Percentiles rank a stretch among this genome's conserved stretches.
These are phyloP conservation scores for Neopestalotiopsis sp. DNA, from an alignment of 2,329 filamentous ascomycete species.

Conservation along the genomic window DNA sequence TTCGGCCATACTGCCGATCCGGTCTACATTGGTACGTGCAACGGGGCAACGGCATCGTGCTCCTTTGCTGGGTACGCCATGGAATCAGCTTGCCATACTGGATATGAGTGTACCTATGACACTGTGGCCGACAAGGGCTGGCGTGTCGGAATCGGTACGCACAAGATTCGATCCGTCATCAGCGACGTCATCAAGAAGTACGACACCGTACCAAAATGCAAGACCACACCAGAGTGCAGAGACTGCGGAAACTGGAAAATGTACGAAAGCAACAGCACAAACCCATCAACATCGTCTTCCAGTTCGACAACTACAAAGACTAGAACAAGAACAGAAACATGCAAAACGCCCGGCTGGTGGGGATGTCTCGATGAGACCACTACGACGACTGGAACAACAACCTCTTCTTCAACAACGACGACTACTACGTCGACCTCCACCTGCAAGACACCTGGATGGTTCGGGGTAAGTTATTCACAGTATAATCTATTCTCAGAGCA, in stretches of 20 bases:
- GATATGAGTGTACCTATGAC: conserved; percentile 87
- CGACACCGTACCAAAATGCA: conserved; percentile 78
- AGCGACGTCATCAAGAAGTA: conserved; percentile 86
- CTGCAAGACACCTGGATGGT: conserved; percentile 66
- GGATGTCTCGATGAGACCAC: conserved; percentile 75
- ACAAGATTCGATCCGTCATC: conserved; percentile 89
- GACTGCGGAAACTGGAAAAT: conserved; percentile 96
- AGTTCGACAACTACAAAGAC: conserved; percentile 62
- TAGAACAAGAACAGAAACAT: conserved; percentile 79
- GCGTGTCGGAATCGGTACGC: conserved; percentile 88
- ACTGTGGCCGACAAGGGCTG: conserved; percentile 91
- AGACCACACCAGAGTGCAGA: conserved; percentile 77
- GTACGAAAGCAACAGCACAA: conserved; percentile 89
- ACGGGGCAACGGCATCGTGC: conserved; percentile 86
- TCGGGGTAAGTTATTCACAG: background rate
- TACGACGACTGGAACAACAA: conserved; percentile 46
- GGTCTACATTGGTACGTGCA: conserved; percentile 92
- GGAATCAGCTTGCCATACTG: conserved; percentile 91
- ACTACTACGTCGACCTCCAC: conserved; percentile 57
- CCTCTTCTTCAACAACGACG: conserved; percentile 53
- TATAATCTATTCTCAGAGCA: background rate
- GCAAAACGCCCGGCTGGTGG: conserved; percentile 86
- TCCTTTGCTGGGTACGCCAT: conserved; percentile 92
- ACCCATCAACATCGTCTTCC: conserved; percentile 69
- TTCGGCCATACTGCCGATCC: conserved; percentile 97